A percentile compares a stretch with the other conserved stretches of the same genome.
Evolutionary conservation across 208 protist species (phyloP).

Genomic region (Herpetomonas tarakana): DNA sequence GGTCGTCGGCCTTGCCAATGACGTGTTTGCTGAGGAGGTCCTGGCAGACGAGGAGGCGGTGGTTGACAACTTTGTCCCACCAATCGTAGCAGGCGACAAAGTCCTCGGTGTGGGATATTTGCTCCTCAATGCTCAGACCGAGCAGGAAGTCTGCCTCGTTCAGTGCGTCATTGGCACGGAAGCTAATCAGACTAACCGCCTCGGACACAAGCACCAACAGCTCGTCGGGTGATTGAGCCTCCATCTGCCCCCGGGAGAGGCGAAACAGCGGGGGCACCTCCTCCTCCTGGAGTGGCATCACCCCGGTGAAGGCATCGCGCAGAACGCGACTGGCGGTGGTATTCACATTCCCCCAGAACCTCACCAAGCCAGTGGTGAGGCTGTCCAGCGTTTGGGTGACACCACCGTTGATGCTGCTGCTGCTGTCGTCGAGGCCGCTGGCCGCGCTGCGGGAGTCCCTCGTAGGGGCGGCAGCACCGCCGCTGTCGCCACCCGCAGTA

Average conservation of each 20-base stretch:
- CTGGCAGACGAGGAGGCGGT: slow-evolving; percentile 33
- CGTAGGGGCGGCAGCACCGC: not conserved
- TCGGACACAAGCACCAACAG: slow-evolving; percentile 32
- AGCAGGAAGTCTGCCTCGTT: slow-evolving; percentile 55
- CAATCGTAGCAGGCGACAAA: slow-evolving; percentile 52
- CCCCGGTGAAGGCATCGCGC: slow-evolving; percentile 23
- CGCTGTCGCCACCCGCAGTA: not conserved
- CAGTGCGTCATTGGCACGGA: slow-evolving; percentile 23
- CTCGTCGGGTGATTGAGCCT: slow-evolving; percentile 21
- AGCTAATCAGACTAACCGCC: slow-evolving; percentile 28
- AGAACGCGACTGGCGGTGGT: slow-evolving; percentile 24
- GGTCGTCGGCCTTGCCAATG: not conserved
- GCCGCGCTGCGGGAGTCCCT: slow-evolving; percentile 15
- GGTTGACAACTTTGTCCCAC: slow-evolving; percentile 53
- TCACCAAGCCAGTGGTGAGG: slow-evolving; percentile 8
- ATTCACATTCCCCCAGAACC: slow-evolving; percentile 36
- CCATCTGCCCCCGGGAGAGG: slow-evolving; percentile 19
- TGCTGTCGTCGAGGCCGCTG: not conserved
- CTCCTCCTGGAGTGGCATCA: slow-evolving; percentile 17
- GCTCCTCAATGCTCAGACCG: slow-evolving; percentile 55
- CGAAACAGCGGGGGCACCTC: slow-evolving; percentile 27
- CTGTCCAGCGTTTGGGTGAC: slow-evolving; percentile 4
- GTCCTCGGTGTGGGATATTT: slow-evolving; percentile 55
- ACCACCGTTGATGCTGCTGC: not conserved
- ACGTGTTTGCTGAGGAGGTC: slow-evolving; percentile 22